Evolutionary conservation across 768 basidiomycete genomes (phyloP).

Genomic region (Suillus alpinus): DNA sequence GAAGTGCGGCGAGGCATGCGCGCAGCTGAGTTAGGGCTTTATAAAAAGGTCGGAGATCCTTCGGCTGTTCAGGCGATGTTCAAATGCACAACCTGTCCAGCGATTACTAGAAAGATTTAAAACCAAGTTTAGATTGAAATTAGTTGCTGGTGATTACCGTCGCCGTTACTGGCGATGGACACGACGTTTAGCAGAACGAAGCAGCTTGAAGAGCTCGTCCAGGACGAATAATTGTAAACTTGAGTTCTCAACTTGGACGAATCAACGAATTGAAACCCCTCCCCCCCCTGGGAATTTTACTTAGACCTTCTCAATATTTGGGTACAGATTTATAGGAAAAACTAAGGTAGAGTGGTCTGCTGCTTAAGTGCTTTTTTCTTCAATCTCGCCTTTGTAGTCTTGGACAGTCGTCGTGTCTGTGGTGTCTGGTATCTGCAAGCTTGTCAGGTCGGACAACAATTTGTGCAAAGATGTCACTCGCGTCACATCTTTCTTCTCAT

Average conservation of each 20-base stretch:
- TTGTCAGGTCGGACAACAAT: slow-evolving; percentile 8
- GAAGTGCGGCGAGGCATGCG: slow-evolving; percentile 60
- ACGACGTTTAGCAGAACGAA: not conserved
- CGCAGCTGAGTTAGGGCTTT: slow-evolving; percentile 33
- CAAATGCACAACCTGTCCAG: not conserved
- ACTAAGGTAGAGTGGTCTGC: slow-evolving; percentile 10
- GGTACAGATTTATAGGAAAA: slow-evolving; percentile 22
- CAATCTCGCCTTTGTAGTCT: slow-evolving; percentile 53
- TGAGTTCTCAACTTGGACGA: slow-evolving; percentile 2
- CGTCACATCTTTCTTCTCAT: slow-evolving; percentile 46
- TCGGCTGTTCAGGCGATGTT: slow-evolving; percentile 18
- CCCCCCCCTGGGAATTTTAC: slow-evolving; percentile 16
- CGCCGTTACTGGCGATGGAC: not conserved
- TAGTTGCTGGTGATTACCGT: not conserved
- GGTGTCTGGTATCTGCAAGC: slow-evolving; percentile 56
- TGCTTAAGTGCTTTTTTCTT: slow-evolving; percentile 41
- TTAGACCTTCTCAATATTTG: slow-evolving; percentile 8
- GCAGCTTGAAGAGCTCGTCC: not conserved
- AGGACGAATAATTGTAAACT: slow-evolving; percentile 1
- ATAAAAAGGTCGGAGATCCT: slow-evolving; percentile 38
- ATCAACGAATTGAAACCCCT: slow-evolving; percentile 5
- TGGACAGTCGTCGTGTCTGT: slow-evolving; percentile 49
- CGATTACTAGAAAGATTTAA: not conserved
- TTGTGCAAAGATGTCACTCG: slow-evolving; percentile 28
- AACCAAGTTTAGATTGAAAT: not conserved